A percentile compares a stretch with the other conserved stretches of the same genome.
Evolutionary conservation across 2,329 filamentous ascomycete genomes (phyloP).

Genomic region (Pyrenochaeta sp.): DNA sequence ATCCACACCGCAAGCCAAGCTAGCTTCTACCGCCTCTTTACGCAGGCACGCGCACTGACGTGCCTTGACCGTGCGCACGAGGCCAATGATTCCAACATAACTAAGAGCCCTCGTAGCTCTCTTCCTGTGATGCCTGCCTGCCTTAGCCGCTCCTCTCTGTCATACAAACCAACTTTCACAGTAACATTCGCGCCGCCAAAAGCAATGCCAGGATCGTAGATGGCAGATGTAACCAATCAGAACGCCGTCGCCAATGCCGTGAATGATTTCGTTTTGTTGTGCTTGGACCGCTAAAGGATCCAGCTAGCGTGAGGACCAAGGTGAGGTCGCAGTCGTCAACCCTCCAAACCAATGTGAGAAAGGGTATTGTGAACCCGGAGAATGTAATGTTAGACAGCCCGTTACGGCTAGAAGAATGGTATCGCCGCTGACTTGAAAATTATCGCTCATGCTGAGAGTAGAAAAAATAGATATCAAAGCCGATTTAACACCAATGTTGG

Average conservation of each 20-base stretch:
- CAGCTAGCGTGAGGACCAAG: constrained; percentile 9
- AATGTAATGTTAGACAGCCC: not conserved
- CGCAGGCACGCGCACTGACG: too few relatives aligned
- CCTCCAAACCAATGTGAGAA: constrained; percentile 23
- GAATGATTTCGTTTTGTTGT: not conserved
- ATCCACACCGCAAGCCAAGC: constrained; percentile 10
- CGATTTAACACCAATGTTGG: constrained; percentile 34
- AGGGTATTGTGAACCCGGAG: constrained; percentile 5
- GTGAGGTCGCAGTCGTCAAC: constrained; percentile 24
- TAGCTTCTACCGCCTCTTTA: not conserved
- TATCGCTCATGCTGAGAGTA: constrained; percentile 22
- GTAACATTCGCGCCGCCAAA: constrained; percentile 5
- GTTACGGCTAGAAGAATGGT: constrained; percentile 17
- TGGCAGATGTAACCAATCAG: constrained; percentile 17
- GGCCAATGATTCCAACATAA: constrained; percentile 6
- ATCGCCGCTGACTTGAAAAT: constrained; percentile 17
- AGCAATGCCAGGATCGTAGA: constrained; percentile 15
- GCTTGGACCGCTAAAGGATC: not conserved
- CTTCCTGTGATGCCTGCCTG: not conserved
- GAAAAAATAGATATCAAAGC: constrained; percentile 26
- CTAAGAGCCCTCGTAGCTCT: not conserved
- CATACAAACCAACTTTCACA: not conserved
- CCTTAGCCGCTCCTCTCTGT: not conserved
- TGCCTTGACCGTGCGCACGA: not conserved
- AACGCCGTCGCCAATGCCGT: constrained; percentile 37